Evolutionary conservation across 139 green algal genomes (phyloP).

Genomic region (Chlorokybus atmophyticus): DNA sequence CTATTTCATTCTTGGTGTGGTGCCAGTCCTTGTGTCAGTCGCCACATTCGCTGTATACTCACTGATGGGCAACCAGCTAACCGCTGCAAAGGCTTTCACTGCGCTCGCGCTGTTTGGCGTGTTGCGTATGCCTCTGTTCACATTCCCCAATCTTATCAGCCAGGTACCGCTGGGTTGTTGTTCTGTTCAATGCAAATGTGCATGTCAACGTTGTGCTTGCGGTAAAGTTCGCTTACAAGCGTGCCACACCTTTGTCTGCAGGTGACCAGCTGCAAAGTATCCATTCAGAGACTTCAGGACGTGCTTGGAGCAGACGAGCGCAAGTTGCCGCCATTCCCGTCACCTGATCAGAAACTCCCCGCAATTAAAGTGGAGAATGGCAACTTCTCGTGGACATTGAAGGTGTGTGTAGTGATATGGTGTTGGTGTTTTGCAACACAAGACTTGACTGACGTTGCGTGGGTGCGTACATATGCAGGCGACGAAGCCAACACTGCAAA

Average conservation of each 20-base stretch:
- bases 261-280: conserved; percentile 11
- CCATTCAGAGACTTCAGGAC: conserved; percentile 20
- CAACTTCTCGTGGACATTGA: conserved; percentile 25
- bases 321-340: not conserved
- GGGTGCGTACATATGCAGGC: no score
- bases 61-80: conserved; percentile 44
- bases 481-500: conserved; percentile 24
- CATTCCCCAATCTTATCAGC: conserved; percentile 61
- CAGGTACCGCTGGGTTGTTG: conserved; percentile 5
- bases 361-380: conserved; percentile 11
- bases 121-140: conserved; percentile 81
- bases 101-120: conserved; percentile 79
- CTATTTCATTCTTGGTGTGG: conserved; percentile 22
- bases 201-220: not conserved
- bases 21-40: conserved; percentile 46
- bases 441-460: no score
- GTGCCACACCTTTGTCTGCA: not conserved
- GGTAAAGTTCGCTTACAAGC: not conserved
- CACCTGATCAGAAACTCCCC: conserved; percentile 7
- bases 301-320: conserved; percentile 21
- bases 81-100: conserved; percentile 59
- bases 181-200: not conserved
- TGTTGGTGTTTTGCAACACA: no score
- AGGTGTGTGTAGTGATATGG: no score
- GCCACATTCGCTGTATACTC: conserved; percentile 63